Conservation (phyloP, 805 yeast genomes). For the Barnettozyma siamensis region DNA sequence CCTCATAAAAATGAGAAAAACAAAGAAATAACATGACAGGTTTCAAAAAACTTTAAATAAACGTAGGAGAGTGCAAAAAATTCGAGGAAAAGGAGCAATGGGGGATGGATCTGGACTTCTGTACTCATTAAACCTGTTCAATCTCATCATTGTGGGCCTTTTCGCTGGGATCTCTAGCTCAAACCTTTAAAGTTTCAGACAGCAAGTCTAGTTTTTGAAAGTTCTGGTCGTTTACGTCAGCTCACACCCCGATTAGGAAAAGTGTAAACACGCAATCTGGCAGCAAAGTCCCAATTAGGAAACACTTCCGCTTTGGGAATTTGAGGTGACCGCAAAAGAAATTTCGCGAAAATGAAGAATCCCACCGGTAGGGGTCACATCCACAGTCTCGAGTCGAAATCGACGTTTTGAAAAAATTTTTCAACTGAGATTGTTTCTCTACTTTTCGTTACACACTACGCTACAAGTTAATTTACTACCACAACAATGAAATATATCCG, state of each 20-base stretch:
- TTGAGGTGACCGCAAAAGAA: no score
- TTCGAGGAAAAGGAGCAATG: no score
- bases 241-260: background rate
- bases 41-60: background rate
- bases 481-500: slow-evolving; percentile 70
- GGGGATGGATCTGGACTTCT: no score
- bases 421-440: background rate
- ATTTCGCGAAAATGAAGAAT: background rate
- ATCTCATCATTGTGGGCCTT: no score
- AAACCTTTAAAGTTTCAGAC: no score
- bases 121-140: no score
- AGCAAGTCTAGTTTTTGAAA: no score
- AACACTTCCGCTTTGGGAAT: background rate
- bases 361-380: background rate
- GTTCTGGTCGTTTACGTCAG: background rate
- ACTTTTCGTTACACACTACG: no score
- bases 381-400: background rate
- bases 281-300: background rate
- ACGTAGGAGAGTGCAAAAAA: no score
- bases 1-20: background rate
- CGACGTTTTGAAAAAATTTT: background rate
- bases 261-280: slow-evolving; percentile 1
- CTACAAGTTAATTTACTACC: background rate
- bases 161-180: no score
- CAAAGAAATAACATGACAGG: background rate